These are phyloP conservation scores for Pythium grandisporangium DNA, from an alignment of 352 stramenopile genomes.

Conservation along the genomic window DNA sequence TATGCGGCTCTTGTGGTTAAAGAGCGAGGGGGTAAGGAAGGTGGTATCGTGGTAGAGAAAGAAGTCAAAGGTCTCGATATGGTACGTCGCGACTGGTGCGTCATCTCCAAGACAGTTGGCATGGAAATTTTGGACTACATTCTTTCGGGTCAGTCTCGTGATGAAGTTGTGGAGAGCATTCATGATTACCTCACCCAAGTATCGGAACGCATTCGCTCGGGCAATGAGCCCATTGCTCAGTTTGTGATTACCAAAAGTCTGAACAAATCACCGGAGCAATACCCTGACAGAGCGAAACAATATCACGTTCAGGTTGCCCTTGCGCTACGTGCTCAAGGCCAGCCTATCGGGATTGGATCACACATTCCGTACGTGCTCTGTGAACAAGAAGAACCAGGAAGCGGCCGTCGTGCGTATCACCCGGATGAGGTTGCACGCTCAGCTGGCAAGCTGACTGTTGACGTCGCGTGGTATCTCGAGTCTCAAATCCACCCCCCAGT, in stretches of 20 bases:
- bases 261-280: conserved; percentile 98
- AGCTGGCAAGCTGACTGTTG: conserved; percentile 80
- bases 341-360: conserved; percentile 96
- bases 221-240: conserved; percentile 92
- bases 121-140: conserved; percentile 97
- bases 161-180: conserved; percentile 96
- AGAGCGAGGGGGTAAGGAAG: conserved; percentile 53
- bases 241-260: conserved; percentile 99
- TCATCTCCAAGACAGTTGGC: conserved; percentile 96
- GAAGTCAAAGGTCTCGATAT: conserved; percentile 99
- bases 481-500: conserved; percentile 96
- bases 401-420: conserved; percentile 71
- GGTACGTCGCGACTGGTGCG: conserved; percentile 97
- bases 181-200: conserved; percentile 93
- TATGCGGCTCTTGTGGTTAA: conserved; percentile 97
- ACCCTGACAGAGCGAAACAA: conserved; percentile 94
- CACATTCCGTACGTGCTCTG: conserved; percentile 99
- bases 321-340: conserved; percentile 91
- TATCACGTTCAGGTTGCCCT: conserved; percentile 98
- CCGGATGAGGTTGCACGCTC: conserved; percentile 77
- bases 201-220: conserved; percentile 89
- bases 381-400: conserved; percentile 72
- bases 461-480: conserved; percentile 97
- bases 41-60: conserved; percentile 81
- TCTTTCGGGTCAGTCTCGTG: conserved; percentile 89